Evolutionary conservation across 116 monocot species (phyloP).

Genomic region (Cymodocea nodosa): DNA sequence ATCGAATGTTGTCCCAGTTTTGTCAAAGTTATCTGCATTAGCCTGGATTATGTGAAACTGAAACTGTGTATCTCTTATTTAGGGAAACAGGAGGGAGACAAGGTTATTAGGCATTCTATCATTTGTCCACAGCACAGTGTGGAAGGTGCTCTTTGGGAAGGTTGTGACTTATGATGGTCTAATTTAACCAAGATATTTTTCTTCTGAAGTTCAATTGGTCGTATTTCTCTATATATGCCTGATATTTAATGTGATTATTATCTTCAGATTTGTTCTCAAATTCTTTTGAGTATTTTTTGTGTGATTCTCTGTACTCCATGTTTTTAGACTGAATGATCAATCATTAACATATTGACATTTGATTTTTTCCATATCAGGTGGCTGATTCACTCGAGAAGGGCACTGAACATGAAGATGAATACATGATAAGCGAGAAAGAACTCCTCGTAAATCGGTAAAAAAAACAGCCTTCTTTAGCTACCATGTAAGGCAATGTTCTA

Average conservation of each 20-base stretch:
- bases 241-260: neutral
- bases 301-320: too few relatives aligned
- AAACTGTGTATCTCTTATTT: neutral
- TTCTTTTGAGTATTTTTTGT: neutral
- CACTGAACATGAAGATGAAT: conserved; percentile 98
- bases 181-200: neutral
- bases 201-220: neutral
- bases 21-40: too few relatives aligned
- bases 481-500: neutral
- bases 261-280: neutral
- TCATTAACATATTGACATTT: neutral
- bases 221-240: conserved; percentile 1
- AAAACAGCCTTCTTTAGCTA: neutral
- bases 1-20: too few relatives aligned
- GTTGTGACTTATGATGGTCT: conserved; percentile 24
- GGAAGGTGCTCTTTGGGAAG: conserved; percentile 99
- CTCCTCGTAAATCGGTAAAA: conserved; percentile 82
- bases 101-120: conserved; percentile 74
- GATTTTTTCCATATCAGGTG: conserved; percentile 23
- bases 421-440: conserved; percentile 99
- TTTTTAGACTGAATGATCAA: too few relatives aligned
- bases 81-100: conserved; percentile 97
- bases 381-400: conserved; percentile 99
- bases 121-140: conserved; percentile 92
- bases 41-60: neutral